Conservation (phyloP, 2,329 filamentous ascomycete species). For the Coniella vitis region DNA sequence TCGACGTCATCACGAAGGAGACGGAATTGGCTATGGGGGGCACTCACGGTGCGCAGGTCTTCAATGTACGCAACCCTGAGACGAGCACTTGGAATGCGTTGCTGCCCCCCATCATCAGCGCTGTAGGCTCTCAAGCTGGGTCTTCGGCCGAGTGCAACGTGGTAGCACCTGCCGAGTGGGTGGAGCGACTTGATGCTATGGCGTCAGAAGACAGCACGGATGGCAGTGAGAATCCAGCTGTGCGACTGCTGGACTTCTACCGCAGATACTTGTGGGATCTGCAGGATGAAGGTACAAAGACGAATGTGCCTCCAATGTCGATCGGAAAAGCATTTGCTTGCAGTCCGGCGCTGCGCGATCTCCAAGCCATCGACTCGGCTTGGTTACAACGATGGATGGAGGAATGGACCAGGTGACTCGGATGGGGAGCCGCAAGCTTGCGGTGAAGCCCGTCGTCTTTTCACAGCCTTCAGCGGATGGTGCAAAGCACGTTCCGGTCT, state of each 20-base stretch:
- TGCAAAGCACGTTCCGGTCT: too few species aligned
- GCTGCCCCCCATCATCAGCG: constrained; percentile 17
- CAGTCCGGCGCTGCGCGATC: constrained; percentile 22
- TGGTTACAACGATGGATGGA: constrained; percentile 30
- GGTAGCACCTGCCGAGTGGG: constrained; percentile 8
- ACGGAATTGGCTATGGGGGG: neutral
- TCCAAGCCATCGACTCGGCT: constrained; percentile 22
- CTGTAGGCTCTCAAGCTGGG: neutral
- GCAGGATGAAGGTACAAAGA: constrained; percentile 6
- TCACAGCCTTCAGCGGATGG: too few species aligned
- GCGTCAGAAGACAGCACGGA: constrained; percentile 11
- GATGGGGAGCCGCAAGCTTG: neutral
- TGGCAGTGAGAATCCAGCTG: constrained; percentile 22
- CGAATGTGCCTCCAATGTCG: neutral
- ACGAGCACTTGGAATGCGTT: constrained; percentile 20
- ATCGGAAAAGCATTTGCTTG: neutral
- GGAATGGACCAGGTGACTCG: constrained; percentile 23
- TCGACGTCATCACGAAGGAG: constrained; percentile 22
- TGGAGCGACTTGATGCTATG: constrained; percentile 11
- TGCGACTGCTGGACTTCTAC: constrained; percentile 27
- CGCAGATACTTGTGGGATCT: constrained; percentile 16
- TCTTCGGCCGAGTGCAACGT: neutral
- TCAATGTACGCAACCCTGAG: constrained; percentile 24
- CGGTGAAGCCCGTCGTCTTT: neutral
- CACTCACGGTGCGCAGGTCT: constrained; percentile 14